phyloP scores from a whole-genome alignment of 306 rosid genomes.

The Sphenostylis stenocarpa region DNA sequence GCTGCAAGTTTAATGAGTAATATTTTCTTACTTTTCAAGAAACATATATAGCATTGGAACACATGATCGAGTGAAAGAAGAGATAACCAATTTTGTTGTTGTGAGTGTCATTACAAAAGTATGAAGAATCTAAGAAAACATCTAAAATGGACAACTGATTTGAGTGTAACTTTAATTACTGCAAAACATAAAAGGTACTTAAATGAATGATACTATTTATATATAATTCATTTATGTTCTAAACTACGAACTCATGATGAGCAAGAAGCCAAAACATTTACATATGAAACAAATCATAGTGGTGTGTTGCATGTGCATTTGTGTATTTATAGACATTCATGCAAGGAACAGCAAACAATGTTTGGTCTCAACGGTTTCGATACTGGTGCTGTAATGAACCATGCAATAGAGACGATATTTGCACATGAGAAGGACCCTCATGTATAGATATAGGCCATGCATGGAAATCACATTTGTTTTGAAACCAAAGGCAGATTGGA shows the following conservation, averaged over 20 bases:
- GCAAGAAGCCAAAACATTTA: background rate
- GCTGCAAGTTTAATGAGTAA: background rate
- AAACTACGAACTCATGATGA: background rate
- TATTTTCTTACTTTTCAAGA: background rate
- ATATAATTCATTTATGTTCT: background rate
- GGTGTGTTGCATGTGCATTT: conserved; percentile 25
- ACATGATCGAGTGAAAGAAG: background rate
- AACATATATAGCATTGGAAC: background rate
- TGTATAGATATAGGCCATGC: conserved; percentile 24
- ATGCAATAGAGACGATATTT: conserved; percentile 31
- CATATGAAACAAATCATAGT: background rate
- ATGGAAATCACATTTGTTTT: conserved; percentile 35
- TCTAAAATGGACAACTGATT: background rate
- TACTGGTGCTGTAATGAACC: conserved; percentile 5
- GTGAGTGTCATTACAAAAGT: too few relatives aligned
- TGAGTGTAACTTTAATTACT: background rate
- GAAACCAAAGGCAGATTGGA: background rate
- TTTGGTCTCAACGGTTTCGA: conserved; percentile 23
- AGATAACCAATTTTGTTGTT: too few relatives aligned
- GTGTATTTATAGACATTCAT: background rate
- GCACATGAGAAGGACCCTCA: conserved; percentile 25
- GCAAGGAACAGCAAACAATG: conserved; percentile 21
- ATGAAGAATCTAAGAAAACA: too few relatives aligned
- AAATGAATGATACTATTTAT: background rate
- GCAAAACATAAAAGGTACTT: background rate